A percentile compares a stretch with the other conserved stretches of the same genome.
Conservation (phyloP, 2,329 filamentous ascomycete species). For the Sporothrix mexicana region DNA sequence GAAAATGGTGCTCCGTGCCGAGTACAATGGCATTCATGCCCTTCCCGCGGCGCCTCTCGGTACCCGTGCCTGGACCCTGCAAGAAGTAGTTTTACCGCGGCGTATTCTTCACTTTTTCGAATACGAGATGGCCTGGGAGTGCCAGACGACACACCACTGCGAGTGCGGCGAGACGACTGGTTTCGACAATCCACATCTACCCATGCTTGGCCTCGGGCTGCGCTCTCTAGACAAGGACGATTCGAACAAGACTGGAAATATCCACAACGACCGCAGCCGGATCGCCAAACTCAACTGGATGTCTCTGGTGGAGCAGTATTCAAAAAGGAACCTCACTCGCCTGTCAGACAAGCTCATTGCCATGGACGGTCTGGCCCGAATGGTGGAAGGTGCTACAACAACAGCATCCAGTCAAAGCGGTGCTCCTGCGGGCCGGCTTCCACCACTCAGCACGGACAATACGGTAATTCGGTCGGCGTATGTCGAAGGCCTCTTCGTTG, state of each 20-base stretch:
- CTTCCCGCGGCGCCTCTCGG: neutral
- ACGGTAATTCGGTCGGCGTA: conserved; percentile 27
- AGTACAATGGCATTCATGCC: neutral
- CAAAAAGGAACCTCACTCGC: conserved; percentile 27
- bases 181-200: conserved; percentile 15
- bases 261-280: neutral
- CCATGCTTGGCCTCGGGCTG: conserved; percentile 23
- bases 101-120: conserved; percentile 28
- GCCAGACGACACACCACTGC: conserved; percentile 25
- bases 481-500: conserved; percentile 29
- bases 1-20: neutral
- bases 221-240: conserved; percentile 1
- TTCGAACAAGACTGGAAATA: neutral
- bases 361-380: conserved; percentile 30
- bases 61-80: conserved; percentile 18
- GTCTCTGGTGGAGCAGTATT: conserved; percentile 29
- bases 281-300: conserved; percentile 27
- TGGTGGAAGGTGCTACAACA: conserved; percentile 17
- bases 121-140: conserved; percentile 32
- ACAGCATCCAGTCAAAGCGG: neutral
- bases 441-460: conserved; percentile 14
- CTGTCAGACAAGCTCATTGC: conserved; percentile 34
- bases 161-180: conserved; percentile 23
- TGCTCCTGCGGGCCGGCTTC: neutral
- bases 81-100: conserved; percentile 27